Evolutionary conservation across 2,329 filamentous ascomycete genomes (phyloP).

Genomic region (Nemania sp.): DNA sequence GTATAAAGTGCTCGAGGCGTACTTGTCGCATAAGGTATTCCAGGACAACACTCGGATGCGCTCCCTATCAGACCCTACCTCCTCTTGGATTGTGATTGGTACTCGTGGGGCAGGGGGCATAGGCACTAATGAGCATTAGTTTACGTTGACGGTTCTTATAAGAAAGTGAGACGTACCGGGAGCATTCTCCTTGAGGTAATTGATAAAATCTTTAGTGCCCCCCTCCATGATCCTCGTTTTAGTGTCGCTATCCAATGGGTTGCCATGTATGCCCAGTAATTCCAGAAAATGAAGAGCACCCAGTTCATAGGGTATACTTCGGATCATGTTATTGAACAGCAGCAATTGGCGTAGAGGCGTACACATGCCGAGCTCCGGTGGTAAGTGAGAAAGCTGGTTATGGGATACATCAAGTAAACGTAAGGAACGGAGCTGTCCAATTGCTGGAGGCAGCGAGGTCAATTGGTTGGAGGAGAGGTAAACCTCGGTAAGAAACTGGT

Average conservation of each 20-base stretch:
- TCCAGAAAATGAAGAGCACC: conserved; percentile 91
- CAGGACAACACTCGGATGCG: conserved; percentile 89
- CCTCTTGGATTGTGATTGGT: conserved; percentile 81
- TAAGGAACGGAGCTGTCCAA: conserved; percentile 85
- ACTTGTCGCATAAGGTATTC: conserved; percentile 96
- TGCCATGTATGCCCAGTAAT: conserved; percentile 90
- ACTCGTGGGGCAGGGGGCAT: conserved; percentile 80
- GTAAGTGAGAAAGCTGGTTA: conserved; percentile 85
- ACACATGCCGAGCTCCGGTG: conserved; percentile 95
- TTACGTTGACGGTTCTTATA: not conserved
- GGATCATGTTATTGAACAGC: conserved; percentile 91
- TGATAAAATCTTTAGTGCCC: conserved; percentile 87
- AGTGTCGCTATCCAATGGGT: conserved; percentile 80
- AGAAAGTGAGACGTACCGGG: conserved; percentile 71
- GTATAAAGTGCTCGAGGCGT: conserved; percentile 85
- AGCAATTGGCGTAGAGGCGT: conserved; percentile 88
- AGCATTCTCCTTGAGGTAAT: conserved; percentile 83
- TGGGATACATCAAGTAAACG: conserved; percentile 87
- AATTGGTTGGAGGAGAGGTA: conserved; percentile 96
- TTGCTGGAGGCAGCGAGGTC: conserved; percentile 78
- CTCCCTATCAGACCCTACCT: conserved; percentile 69
- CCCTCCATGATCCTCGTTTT: conserved; percentile 88
- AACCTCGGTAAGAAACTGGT: conserved; percentile 89
- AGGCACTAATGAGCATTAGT: conserved; percentile 67
- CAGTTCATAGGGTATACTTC: conserved; percentile 84